Conservation (phyloP, 768 basidiomycete genomes). For the Lactarius sp. region DNA sequence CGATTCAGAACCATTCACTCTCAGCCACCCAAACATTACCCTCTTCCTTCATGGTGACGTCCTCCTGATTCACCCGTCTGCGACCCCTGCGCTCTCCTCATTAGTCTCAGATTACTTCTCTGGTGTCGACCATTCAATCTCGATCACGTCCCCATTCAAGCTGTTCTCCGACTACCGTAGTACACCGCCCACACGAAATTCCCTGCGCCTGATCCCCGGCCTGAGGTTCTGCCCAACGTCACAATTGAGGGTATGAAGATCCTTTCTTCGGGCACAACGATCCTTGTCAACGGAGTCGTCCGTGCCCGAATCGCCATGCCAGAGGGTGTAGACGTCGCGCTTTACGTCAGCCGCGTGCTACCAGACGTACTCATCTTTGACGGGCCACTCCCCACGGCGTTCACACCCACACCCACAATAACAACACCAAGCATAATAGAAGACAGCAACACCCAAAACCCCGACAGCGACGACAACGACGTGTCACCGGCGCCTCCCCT, state of each 20-base stretch:
- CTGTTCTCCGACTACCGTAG: conserved; percentile 48
- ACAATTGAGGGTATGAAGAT: conserved; percentile 75
- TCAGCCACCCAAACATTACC: conserved; percentile 23
- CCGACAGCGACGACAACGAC: too few relatives aligned
- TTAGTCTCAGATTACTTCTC: conserved; percentile 66
- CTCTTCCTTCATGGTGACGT: conserved; percentile 55
- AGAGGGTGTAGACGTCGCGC: conserved; percentile 46
- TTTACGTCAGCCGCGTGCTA: too few relatives aligned
- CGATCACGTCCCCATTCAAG: conserved; percentile 44
- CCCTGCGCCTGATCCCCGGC: conserved; percentile 59
- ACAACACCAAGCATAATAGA: too few relatives aligned
- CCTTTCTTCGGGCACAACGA: conserved; percentile 40
- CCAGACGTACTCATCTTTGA: too few relatives aligned
- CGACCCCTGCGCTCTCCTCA: conserved; percentile 45
- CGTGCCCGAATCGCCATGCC: conserved; percentile 73
- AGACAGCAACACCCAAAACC: too few relatives aligned
- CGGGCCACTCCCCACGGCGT: too few relatives aligned
- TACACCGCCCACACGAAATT: conserved; percentile 49
- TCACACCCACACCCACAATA: too few relatives aligned
- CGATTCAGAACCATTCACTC: too few relatives aligned
- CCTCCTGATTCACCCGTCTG: conserved; percentile 41
- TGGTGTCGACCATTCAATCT: conserved; percentile 44
- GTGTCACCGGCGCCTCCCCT: too few relatives aligned
- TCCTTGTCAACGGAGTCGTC: conserved; percentile 68
- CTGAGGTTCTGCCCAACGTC: conserved; percentile 63